These are phyloP conservation scores for Hyphodiscus hymeniophilus DNA, from an alignment of 495 filamentous ascomycete species.

Conservation along the genomic window DNA sequence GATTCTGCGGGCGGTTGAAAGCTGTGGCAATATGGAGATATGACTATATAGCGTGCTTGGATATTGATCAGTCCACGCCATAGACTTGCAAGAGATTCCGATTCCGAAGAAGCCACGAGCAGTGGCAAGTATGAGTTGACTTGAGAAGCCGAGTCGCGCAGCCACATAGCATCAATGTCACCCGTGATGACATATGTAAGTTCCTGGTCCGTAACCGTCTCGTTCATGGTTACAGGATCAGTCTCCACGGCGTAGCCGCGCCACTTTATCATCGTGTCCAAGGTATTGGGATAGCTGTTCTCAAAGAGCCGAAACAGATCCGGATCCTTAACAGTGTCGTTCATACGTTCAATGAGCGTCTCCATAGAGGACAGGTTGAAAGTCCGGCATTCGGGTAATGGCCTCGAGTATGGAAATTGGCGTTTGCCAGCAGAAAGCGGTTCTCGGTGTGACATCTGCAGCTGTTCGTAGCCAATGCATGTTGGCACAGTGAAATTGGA, in stretches of 20 bases:
- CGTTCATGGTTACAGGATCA: too few relatives aligned
- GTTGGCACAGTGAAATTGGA: too few relatives aligned
- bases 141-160: slow-evolving; percentile 94
- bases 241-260: slow-evolving; percentile 44
- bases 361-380: slow-evolving; percentile 81
- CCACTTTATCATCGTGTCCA: slow-evolving; percentile 41
- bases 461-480: too few relatives aligned
- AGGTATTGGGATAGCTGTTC: slow-evolving; percentile 68
- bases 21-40: slow-evolving; percentile 93
- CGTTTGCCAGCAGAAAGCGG: slow-evolving; percentile 74
- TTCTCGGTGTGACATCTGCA: too few relatives aligned
- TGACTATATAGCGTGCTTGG: slow-evolving; percentile 86
- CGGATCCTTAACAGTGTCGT: slow-evolving; percentile 66
- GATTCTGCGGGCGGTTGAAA: slow-evolving; percentile 84
- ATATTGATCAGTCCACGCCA: slow-evolving; percentile 94
- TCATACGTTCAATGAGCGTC: slow-evolving; percentile 73
- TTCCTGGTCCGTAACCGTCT: slow-evolving; percentile 56
- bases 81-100: slow-evolving; percentile 62
- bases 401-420: slow-evolving; percentile 80
- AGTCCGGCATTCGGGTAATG: slow-evolving; percentile 70
- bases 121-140: slow-evolving; percentile 75
- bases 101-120: slow-evolving; percentile 37
- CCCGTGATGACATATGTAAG: slow-evolving; percentile 87
- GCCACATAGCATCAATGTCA: slow-evolving; percentile 96
- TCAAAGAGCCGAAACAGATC: slow-evolving; percentile 90